phyloP scores from a whole-genome alignment of 331 rosid genomes.

The Prunus yedoensis region DNA sequence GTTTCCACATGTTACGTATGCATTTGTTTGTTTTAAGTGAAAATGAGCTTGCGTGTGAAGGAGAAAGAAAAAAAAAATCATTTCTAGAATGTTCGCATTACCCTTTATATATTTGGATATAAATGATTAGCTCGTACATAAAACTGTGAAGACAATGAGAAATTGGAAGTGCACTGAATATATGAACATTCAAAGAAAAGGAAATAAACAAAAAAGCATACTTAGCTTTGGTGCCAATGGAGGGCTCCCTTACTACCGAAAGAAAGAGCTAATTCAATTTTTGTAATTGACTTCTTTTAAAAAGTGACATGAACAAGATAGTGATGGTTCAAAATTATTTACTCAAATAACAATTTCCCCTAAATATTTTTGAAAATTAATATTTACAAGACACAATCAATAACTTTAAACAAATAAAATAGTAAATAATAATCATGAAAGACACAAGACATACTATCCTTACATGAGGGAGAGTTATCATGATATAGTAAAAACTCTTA shows the following conservation, averaged over 20 bases:
- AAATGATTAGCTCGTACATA: background rate
- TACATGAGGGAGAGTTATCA: slow-evolving; percentile 39
- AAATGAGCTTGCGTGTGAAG: too few species aligned
- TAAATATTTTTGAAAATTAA: background rate
- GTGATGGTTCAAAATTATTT: background rate
- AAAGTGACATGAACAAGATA: background rate
- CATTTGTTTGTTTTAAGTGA: too few species aligned
- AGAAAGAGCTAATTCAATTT: background rate
- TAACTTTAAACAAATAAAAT: background rate
- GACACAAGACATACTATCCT: slow-evolving; percentile 32
- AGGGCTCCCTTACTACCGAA: background rate
- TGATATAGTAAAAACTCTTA: too few species aligned
- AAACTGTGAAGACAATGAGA: slow-evolving; percentile 5
- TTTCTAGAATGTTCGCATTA: too few species aligned
- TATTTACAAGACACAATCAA: background rate
- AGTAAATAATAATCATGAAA: background rate
- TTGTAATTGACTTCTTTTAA: background rate
- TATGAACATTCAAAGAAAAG: background rate
- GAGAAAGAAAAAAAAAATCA: too few species aligned
- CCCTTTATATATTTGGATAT: too few species aligned
- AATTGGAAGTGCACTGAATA: background rate
- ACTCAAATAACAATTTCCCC: background rate
- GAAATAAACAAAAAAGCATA: background rate
- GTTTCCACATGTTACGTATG: too few species aligned
- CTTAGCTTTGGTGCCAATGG: background rate